A percentile compares a stretch with the other conserved stretches of the same genome.
Conservation (phyloP, 2,329 filamentous ascomycete species). For the Bipolaris victoriae region DNA sequence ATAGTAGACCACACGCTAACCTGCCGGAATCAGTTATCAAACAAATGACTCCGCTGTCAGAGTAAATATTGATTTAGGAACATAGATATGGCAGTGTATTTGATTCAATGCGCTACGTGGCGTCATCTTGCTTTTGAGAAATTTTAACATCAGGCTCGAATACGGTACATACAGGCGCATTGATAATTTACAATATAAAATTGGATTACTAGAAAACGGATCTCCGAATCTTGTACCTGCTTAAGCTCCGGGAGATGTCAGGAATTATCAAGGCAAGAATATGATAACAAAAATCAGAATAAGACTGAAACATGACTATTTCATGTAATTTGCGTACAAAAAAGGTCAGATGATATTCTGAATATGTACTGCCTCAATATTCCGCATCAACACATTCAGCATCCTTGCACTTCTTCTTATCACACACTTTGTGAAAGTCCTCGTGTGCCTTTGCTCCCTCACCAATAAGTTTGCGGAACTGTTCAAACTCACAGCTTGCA, state of each 20-base stretch:
- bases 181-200: no score
- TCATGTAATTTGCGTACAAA: neutral
- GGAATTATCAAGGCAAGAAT: neutral
- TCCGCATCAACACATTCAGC: conserved; percentile 3
- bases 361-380: neutral
- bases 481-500: conserved; percentile 56
- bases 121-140: no score
- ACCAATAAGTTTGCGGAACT: conserved; percentile 52
- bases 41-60: no score
- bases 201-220: neutral
- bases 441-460: conserved; percentile 46
- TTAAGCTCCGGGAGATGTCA: neutral
- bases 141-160: no score
- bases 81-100: no score
- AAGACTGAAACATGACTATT: neutral
- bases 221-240: no score
- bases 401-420: conserved; percentile 26
- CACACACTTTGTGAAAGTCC: conserved; percentile 41
- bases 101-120: no score
- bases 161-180: no score
- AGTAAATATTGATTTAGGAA: no score
- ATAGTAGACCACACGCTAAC: no score
- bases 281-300: no score
- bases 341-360: neutral
- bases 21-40: no score